Conservation (phyloP, 2,329 filamentous ascomycete genomes). For the Fusarium compactum region DNA sequence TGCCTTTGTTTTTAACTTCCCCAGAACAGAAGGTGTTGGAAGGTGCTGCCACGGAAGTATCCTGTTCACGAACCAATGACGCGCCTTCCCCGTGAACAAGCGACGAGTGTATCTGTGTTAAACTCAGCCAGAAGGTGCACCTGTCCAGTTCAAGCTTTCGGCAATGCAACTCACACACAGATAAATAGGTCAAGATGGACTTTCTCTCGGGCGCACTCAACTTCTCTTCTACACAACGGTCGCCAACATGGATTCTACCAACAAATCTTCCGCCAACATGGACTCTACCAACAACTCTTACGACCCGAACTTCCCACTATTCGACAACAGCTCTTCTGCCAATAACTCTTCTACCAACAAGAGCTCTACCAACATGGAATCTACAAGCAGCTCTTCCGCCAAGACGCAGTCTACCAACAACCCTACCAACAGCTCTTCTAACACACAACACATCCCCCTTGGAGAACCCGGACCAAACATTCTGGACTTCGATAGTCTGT, state of each 20-base stretch:
- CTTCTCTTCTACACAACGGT: background rate
- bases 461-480: no score
- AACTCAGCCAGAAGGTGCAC: background rate
- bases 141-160: background rate
- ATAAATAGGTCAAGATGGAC: background rate
- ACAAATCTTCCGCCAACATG: no score
- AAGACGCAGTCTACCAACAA: background rate
- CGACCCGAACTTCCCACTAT: no score
- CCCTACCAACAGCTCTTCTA: background rate
- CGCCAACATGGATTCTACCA: background rate
- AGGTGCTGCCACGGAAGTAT: background rate
- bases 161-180: background rate
- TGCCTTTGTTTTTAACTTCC: background rate
- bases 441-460: background rate
- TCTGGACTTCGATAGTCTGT: no score
- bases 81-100: background rate
- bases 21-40: background rate
- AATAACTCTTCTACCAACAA: no score
- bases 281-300: no score
- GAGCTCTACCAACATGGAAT: no score
- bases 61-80: background rate
- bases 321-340: no score
- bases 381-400: no score
- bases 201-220: background rate
- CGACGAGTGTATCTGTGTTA: background rate